A percentile compares a stretch with the other conserved stretches of the same genome.
These are phyloP conservation scores for Monosporascus sp. DNA, from an alignment of 2,329 filamentous ascomycete species.

Conservation along the genomic window DNA sequence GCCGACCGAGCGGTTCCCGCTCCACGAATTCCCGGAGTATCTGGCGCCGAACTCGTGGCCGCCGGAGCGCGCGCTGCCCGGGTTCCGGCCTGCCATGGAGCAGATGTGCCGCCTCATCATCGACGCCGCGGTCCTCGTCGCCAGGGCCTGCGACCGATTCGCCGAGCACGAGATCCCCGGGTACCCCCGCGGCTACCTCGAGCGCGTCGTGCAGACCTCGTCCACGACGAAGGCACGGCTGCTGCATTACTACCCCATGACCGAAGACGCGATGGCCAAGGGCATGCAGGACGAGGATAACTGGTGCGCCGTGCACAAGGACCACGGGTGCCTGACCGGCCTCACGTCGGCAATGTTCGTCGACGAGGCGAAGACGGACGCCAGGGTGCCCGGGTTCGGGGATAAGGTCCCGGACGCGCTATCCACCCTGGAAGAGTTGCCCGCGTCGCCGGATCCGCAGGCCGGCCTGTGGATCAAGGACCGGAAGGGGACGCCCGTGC, in stretches of 20 bases:
- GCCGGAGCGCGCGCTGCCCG: slow-evolving; percentile 58
- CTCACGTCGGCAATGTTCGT: slow-evolving; percentile 95
- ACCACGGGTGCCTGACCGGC: slow-evolving; percentile 91
- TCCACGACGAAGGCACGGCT: slow-evolving; percentile 86
- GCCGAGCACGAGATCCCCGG: slow-evolving; percentile 71
- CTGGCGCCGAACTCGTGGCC: slow-evolving; percentile 91
- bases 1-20: slow-evolving; percentile 53
- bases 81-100: slow-evolving; percentile 69
- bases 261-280: slow-evolving; percentile 27
- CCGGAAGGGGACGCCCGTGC: slow-evolving; percentile 73
- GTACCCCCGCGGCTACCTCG: slow-evolving; percentile 75
- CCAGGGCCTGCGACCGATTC: slow-evolving; percentile 82
- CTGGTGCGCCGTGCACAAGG: slow-evolving; percentile 89
- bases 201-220: slow-evolving; percentile 79
- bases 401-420: slow-evolving; percentile 28
- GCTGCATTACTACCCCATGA: slow-evolving; percentile 83
- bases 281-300: slow-evolving; percentile 60
- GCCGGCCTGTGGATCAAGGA: slow-evolving; percentile 94
- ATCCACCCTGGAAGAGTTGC: slow-evolving; percentile 62
- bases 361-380: slow-evolving; percentile 56
- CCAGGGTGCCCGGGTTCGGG: slow-evolving; percentile 31
- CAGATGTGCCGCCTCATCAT: slow-evolving; percentile 79
- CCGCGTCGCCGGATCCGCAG: slow-evolving; percentile 70
- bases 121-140: slow-evolving; percentile 82
- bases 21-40: slow-evolving; percentile 75